Base-by-base conservation (phyloP, 2,329 filamentous ascomycete genomes). In the Didymella glomerata region DNA sequence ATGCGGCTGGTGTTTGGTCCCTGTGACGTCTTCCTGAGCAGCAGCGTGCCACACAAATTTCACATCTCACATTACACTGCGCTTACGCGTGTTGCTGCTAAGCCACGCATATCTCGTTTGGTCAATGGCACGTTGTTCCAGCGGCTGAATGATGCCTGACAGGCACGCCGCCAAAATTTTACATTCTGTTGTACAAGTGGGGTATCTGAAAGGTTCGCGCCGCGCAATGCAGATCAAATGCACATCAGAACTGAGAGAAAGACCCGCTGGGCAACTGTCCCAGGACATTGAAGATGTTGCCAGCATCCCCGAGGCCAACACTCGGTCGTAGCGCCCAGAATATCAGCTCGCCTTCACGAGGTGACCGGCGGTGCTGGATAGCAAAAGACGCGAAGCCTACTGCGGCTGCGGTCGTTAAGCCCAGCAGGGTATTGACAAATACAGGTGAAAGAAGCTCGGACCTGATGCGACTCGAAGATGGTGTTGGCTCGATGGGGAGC, bases 241-340 rank as follows among this genome's bases (percentile, higher is more conserved):
- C n/a, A 48, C 42, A 38, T 61, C 54, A 65, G 32, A 62, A 65
- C 11, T 62, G 62, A 25, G 62, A 61, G 52, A 63, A 59, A 25
- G 36, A 51, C 24, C 60, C 63, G 28, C 62, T 62, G n/a, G 68
- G 65, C 10, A 73, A 30, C 46, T 73, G 69, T 16, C 67, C 62
- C 3, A 76, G 57, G 9, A 72, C 66, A 44, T 68, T 69, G 30
- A 77, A 64, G 9, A 77, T 70, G 38, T 65, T 70, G 3, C 72
- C 72, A 32, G 73, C 74, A 47, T 75, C 72, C 52, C 72, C 75
- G 25, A 75, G 54, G 4, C 68, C 64, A 20, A 57, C 56, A 10
- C 57, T 61, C 41, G 70, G 65, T 9, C 72, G 71, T 18, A 74
- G 48, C 20, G 73, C 71, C 68, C 72, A 71, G 46, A 77, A 76